Percentiles rank a stretch among this genome's conserved stretches.
phyloP scores from a whole-genome alignment of 2,329 filamentous ascomycete genomes.

The Magnaporthiopsis rhizophila region DNA sequence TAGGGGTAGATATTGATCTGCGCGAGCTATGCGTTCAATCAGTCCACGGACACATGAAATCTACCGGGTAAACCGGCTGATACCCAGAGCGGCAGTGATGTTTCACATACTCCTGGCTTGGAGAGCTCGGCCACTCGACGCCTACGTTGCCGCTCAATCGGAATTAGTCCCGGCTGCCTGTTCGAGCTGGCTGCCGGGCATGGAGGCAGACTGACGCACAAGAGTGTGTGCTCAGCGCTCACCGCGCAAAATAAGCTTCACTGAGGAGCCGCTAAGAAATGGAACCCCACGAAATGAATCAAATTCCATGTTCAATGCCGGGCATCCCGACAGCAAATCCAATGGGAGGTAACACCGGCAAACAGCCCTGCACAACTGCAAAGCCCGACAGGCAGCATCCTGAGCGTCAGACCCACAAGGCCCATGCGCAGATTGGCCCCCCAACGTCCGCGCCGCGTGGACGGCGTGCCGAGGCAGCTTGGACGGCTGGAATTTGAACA shows the following conservation, averaged over 20 bases:
- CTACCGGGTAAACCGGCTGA: not conserved
- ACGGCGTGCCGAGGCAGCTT: too few relatives aligned
- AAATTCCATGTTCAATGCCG: not conserved
- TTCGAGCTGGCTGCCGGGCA: too few relatives aligned
- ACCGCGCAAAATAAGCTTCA: not conserved
- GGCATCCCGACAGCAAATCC: too few relatives aligned
- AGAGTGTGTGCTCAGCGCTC: not conserved
- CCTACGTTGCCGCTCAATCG: not conserved
- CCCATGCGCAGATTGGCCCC: not conserved
- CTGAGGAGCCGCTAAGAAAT: not conserved
- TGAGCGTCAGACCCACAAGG: not conserved
- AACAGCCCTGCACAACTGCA: not conserved
- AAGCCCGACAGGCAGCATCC: not conserved
- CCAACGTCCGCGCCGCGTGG: not conserved
- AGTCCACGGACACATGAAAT: too few relatives aligned
- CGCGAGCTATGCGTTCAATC: too few relatives aligned
- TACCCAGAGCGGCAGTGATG: not conserved
- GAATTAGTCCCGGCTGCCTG: not conserved
- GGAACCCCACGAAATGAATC: not conserved
- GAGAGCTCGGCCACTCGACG: not conserved
- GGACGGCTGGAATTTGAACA: too few relatives aligned
- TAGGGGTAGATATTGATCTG: too few relatives aligned
- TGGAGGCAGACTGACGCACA: too few relatives aligned
- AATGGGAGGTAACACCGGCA: not conserved
- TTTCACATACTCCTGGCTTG: too few relatives aligned